Base-by-base conservation (phyloP, 2,329 filamentous ascomycete species). In the Gnomoniopsis sp. region DNA sequence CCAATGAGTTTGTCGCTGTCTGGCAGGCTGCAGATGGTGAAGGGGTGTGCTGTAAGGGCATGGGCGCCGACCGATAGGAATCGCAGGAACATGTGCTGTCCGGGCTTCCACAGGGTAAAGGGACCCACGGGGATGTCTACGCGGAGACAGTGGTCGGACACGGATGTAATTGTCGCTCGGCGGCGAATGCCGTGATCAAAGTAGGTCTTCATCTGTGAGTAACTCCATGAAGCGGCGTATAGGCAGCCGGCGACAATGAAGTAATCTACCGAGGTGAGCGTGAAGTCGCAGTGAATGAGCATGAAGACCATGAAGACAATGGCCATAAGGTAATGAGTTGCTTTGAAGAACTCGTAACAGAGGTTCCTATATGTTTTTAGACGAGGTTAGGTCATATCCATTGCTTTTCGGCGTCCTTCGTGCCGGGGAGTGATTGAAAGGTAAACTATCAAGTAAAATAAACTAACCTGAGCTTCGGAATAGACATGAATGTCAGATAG, bases 11-110 rank as follows among this genome's bases (percentile, higher is more conserved):
- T n/a, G 46, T 43, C 50, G 19, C 17, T 3, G 49, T 48, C 47
- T 26, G 53, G 53, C 6, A 63, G 23, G 11, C 56, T 59, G 41
- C 58, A 62, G 19, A 62, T 56, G n/a, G 62, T 64, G 17, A 65
- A 65, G 0, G 63, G 63, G 44, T 65, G 63, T 3, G 58, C 46
- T 2, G 63, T 64, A 15, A 62, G 34, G 3, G 54, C 54, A 41
- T 64, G 62, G 3, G 52, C 7, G 36, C 60, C 60, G 15, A 61
- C 44, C 3, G 48, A 36, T 4, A 54, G 17, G 30, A 65, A 64
- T n/a, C 63, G 56, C 2, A 65, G 53, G 43, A 58, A 65, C 47
- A 50, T 44, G 54, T 57, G 54, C 34, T 57, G 54, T 22, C 54
- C 54, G 11, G 53, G 53, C 21, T 19, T 48, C 53, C 53, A 55